Base-by-base conservation (phyloP, 2,329 filamentous ascomycete species). In the Colletotrichum sp. region DNA sequence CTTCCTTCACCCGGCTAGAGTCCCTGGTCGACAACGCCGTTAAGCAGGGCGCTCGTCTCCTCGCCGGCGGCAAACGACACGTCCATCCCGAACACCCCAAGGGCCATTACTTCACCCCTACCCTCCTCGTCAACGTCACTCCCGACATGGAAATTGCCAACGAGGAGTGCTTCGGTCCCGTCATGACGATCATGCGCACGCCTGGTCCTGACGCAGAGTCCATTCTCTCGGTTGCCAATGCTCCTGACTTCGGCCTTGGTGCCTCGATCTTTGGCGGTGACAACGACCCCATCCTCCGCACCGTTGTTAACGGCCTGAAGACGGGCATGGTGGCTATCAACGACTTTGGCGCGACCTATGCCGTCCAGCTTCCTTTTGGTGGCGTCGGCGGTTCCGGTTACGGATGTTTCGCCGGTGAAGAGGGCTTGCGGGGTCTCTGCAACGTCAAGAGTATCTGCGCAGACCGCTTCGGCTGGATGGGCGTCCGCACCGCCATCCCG, bases 311-410 rank as follows among this genome's bases (percentile, higher is more conserved):
- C 25, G 91, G 92, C 28, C 89, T 98, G 68, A 91, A 93, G 77
- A 93, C 94, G 0, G 97, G 97, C 60, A 98, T 98, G 94, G 95
- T 98, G 1, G 93, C 95, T 28, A 91, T 99, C 79, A 99, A 99
- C 83, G 97, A 99, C 86, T 99, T 99, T 82, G 97, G 93, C 25
- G 94, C 93, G 32, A 98, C 93, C 84, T 99, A 99, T 82, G 95
- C 96, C 68, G 96, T 98, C 9, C 96, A 98, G 85, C 87, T 99
- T 52, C 97, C 97, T 1, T 99, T 99, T 84, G 97, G 97, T 48
- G 97, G 96, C 70, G 92, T 95, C n/a, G 92, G 91, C 74, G 96
- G 96, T 1, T 98, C 94, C 28, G 97, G 95, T 0, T 98, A 98
- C 83, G 97, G 97, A 2, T 90, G 96, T 4, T 99, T 99, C 85